Percentiles rank a stretch among this genome's conserved stretches.
phyloP scores from a whole-genome alignment of 805 yeast genomes.

The Yarrowia keelungensis region DNA sequence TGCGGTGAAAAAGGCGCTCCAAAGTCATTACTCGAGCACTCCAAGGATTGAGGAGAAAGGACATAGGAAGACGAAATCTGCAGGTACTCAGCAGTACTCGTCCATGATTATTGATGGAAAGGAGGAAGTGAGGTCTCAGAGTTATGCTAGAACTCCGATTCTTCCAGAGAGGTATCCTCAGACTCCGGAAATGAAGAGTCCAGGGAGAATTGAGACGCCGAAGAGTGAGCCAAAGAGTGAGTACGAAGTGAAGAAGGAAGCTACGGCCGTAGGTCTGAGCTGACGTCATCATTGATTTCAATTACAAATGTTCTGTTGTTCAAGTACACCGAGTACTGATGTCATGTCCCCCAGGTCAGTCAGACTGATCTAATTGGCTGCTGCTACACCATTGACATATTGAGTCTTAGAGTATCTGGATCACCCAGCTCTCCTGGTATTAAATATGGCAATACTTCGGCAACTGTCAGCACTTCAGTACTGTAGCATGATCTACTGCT shows the following conservation, averaged over 20 bases:
- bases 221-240: slow-evolving; percentile 21
- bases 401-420: too few species aligned
- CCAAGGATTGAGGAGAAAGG: slow-evolving; percentile 3
- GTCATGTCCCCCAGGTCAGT: too few species aligned
- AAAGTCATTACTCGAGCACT: not conserved
- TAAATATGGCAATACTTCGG: too few species aligned
- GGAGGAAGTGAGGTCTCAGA: not conserved
- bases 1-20: slow-evolving; percentile 1
- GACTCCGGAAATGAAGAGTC: not conserved
- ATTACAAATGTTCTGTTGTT: too few species aligned
- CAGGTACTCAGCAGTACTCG: slow-evolving; percentile 3
- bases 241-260: not conserved
- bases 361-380: too few species aligned
- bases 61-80: not conserved
- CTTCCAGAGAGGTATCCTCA: not conserved
- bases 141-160: not conserved
- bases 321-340: too few species aligned
- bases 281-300: not conserved
- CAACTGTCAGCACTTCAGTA: too few species aligned
- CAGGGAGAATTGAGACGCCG: not conserved
- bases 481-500: too few species aligned
- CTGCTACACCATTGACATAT: too few species aligned
- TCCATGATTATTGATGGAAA: slow-evolving; percentile 12
- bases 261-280: not conserved
- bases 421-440: too few species aligned